Base-by-base conservation (phyloP, 192 early-diverging fungal genomes). In the Dissophora globulifera region DNA sequence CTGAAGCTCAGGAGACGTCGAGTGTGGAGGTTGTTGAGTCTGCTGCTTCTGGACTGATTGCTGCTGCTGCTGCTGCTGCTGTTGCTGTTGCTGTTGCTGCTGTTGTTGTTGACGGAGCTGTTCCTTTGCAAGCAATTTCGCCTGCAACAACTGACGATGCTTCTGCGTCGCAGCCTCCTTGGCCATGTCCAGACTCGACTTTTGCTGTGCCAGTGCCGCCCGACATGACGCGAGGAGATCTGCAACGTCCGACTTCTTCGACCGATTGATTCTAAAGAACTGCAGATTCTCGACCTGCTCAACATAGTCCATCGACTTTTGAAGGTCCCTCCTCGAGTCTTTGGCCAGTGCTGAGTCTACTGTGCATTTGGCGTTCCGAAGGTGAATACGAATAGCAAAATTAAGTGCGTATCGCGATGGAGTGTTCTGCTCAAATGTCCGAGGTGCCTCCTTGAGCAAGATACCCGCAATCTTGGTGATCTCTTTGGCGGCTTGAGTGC, bases 401-500 rank as follows among this genome's bases (percentile, higher is more conserved):
- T 76, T 76, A 32, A 76, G 48, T 10, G 58, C 72, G 31, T 76
- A 76, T 6, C 72, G 57, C 3, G 62, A 10, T 2, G 72, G 72
- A 0, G 72, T 76, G 47, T 67, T 76, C 20, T 59, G 62, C 23
- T 76, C 72, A 25, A 76, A 76, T 2, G 63, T 62, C 29, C 43
- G 41, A 15, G 72, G 72, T 2, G 63, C 56, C 30, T 76, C 72
- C 27, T 61, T 48, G 35, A 76, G 58, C 17, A 76, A 42, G 27
- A 76, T 66, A 0, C 72, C 72, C 11, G 57, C 38, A 50, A 76
- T 76, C 41, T 67, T 76, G 15, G 72, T 76, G 33, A 76, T 76
- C 58, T 76, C 72, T 40, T 76, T 76, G 30, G 72, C 72, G 13
- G 72, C 72, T 32, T 76, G 72, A 3, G 72, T 76, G 30, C 72